These are phyloP conservation scores for Catharanthus roseus DNA, from an alignment of 257 asterid genomes.

Conservation along the genomic window DNA sequence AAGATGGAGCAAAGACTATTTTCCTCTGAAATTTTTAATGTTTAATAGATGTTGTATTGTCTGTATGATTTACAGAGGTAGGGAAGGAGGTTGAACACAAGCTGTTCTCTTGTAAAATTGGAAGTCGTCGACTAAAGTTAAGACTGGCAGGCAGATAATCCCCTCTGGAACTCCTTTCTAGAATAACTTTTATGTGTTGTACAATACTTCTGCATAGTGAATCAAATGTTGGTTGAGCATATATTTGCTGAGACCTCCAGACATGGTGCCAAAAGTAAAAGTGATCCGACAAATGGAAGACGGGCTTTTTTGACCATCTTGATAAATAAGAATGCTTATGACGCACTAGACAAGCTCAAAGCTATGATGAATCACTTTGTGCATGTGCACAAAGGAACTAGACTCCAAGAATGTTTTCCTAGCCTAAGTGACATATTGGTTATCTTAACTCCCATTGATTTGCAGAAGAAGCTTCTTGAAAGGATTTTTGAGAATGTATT, in stretches of 20 bases:
- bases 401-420: conserved; percentile 51
- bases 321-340: conserved; percentile 21
- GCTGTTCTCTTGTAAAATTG: too few relatives aligned
- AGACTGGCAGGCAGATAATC: conserved; percentile 53
- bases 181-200: conserved; percentile 58
- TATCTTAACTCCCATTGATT: conserved; percentile 42
- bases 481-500: not conserved
- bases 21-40: too few relatives aligned
- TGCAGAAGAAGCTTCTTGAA: conserved; percentile 38
- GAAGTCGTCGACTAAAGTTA: conserved; percentile 45
- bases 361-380: conserved; percentile 54
- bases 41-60: too few relatives aligned
- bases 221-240: conserved; percentile 42
- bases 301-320: conserved; percentile 40
- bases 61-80: too few relatives aligned
- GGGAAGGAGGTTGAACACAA: too few relatives aligned
- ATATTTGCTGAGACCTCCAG: not conserved
- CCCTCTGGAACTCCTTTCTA: conserved; percentile 86
- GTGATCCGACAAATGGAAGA: conserved; percentile 15
- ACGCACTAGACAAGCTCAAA: conserved; percentile 36
- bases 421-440: conserved; percentile 50
- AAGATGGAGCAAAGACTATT: too few relatives aligned
- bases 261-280: not conserved
- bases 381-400: conserved; percentile 51
- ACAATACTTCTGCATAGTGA: conserved; percentile 65